Evolutionary conservation across 495 filamentous ascomycete species (phyloP).

Genomic region (Annulohypoxylon nitens): DNA sequence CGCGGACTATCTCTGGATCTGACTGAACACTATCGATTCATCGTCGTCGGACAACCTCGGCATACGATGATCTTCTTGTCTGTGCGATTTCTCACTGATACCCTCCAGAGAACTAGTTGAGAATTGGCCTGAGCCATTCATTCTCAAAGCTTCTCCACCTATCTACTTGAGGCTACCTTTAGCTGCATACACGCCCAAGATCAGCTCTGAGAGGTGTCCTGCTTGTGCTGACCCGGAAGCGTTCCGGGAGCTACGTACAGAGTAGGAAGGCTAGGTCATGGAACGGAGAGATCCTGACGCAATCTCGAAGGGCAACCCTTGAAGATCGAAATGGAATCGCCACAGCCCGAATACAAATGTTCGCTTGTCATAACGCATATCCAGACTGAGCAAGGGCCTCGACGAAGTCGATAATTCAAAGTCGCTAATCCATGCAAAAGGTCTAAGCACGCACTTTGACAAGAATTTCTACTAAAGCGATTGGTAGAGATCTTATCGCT

Average conservation of each 20-base stretch:
- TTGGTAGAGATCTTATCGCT: not conserved
- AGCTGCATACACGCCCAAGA: conserved; percentile 21
- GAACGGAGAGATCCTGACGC: conserved; percentile 34
- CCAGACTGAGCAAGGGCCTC: not conserved
- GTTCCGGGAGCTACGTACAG: conserved; percentile 26
- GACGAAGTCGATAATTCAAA: not conserved
- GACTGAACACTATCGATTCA: conserved; percentile 34
- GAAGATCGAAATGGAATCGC: conserved; percentile 11
- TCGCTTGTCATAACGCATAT: conserved; percentile 1
- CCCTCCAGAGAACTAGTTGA: conserved; percentile 13
- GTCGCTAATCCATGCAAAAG: not conserved
- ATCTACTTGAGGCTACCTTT: conserved; percentile 16
- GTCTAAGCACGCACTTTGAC: not conserved
- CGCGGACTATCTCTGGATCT: conserved; percentile 17
- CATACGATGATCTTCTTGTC: conserved; percentile 32
- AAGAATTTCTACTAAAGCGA: too few species aligned
- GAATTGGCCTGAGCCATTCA: conserved; percentile 19
- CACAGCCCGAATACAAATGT: not conserved
- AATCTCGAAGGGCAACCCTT: conserved; percentile 19
- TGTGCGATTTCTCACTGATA: conserved; percentile 26
- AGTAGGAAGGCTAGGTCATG: not conserved
- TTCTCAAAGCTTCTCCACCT: conserved; percentile 10
- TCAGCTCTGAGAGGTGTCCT: conserved; percentile 24
- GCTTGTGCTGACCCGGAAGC: conserved; percentile 10
- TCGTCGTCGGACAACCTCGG: conserved; percentile 34